These are phyloP conservation scores for Scorias spongiosa DNA, from an alignment of 2,329 filamentous ascomycete species.

Conservation along the genomic window DNA sequence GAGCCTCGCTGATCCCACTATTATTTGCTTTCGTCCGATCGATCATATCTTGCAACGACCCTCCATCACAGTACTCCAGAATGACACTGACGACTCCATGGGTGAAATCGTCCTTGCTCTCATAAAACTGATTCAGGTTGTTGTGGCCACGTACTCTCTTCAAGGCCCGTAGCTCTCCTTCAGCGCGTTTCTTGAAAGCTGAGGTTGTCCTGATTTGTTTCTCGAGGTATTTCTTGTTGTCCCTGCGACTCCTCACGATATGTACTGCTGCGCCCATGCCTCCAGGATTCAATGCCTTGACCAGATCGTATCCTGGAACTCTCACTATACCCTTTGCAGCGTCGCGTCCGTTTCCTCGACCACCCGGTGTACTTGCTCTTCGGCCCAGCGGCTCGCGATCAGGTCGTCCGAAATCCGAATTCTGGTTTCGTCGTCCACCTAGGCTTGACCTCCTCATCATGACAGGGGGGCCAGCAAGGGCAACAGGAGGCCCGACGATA, in stretches of 20 bases:
- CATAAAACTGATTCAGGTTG: slow-evolving; percentile 5
- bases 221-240: slow-evolving; percentile 4
- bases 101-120: slow-evolving; percentile 2
- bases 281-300: background rate
- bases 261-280: slow-evolving; percentile 4
- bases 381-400: too few relatives aligned
- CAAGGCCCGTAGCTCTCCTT: slow-evolving; percentile 5
- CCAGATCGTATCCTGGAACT: background rate
- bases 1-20: slow-evolving; percentile 1
- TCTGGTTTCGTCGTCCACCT: too few relatives aligned
- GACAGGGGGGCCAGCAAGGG: too few relatives aligned
- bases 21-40: background rate
- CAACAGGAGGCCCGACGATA: too few relatives aligned
- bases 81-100: slow-evolving; percentile 3
- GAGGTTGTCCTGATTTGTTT: slow-evolving; percentile 3
- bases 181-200: background rate
- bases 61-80: slow-evolving; percentile 9
- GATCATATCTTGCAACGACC: slow-evolving; percentile 7
- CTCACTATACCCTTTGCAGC: background rate
- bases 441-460: too few relatives aligned
- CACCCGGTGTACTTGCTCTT: too few relatives aligned
- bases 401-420: too few relatives aligned
- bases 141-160: background rate
- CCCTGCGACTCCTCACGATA: slow-evolving; percentile 3
- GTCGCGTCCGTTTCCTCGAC: too few relatives aligned